Percentiles rank a stretch among this genome's conserved stretches.
These are phyloP conservation scores for Fagopyrum homotropicum DNA, from an alignment of 148 eudicot species.

Conservation along the genomic window DNA sequence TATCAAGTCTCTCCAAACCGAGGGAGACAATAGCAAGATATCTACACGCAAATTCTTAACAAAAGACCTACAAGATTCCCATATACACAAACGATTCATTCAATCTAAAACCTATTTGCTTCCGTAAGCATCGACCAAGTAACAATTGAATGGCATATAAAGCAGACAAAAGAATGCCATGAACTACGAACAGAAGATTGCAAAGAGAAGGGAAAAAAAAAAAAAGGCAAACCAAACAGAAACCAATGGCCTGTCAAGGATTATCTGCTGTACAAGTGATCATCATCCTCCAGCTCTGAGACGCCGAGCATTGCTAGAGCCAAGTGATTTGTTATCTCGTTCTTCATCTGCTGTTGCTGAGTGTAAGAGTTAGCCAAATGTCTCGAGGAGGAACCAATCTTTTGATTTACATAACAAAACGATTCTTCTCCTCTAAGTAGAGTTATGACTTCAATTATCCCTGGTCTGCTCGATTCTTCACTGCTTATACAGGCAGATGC, in stretches of 20 bases:
- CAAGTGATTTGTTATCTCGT: constrained; percentile 66
- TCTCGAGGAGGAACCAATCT: constrained; percentile 29
- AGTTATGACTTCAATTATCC: constrained; percentile 50
- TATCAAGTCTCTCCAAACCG: too few relatives aligned
- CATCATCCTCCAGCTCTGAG: constrained; percentile 65
- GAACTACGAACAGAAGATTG: not conserved
- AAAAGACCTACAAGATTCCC: not conserved
- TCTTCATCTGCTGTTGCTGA: constrained; percentile 40
- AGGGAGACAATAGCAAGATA: not conserved
- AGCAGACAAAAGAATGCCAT: not conserved
- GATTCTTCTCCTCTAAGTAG: constrained; percentile 52
- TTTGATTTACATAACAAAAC: constrained; percentile 28
- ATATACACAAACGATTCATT: not conserved
- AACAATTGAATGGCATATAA: not conserved
- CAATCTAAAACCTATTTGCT: not conserved
- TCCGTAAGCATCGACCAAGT: not conserved
- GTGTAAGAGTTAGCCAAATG: constrained; percentile 25
- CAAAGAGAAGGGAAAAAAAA: not conserved
- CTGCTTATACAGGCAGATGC: constrained; percentile 64
- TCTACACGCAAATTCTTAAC: not conserved
- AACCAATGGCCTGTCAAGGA: not conserved
- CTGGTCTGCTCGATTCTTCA: constrained; percentile 69
- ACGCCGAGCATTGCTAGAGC: constrained; percentile 93
- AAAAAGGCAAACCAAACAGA: not conserved
- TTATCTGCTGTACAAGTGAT: constrained; percentile 56